Percentiles rank a stretch among this genome's conserved stretches.
phyloP scores from a whole-genome alignment of 768 basidiomycete genomes.

The Lentinula sp. region DNA sequence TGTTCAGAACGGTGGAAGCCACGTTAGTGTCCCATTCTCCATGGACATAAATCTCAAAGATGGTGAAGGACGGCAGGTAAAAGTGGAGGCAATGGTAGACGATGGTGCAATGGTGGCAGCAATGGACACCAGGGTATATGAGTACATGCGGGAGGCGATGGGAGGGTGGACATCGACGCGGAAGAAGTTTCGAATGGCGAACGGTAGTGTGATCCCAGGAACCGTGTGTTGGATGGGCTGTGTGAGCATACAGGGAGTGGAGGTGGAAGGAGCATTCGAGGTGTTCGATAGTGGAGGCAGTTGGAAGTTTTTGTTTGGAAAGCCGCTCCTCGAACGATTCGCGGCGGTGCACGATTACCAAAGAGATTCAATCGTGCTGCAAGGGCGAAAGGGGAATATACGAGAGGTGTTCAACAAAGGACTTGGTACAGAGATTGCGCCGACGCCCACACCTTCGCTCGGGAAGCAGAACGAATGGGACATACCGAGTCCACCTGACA shows the following conservation, averaged over 20 bases:
- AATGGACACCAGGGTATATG: background rate
- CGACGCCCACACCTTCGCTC: no score
- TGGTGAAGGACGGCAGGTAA: background rate
- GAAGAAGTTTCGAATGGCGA: background rate
- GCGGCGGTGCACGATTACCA: no score
- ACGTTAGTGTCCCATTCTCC: background rate
- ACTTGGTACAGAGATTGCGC: no score
- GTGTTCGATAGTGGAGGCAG: background rate
- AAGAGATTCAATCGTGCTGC: no score
- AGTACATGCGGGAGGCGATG: background rate
- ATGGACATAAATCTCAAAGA: background rate
- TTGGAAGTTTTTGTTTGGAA: slow-evolving; percentile 1
- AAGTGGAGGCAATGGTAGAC: background rate
- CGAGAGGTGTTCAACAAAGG: no score
- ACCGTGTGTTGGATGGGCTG: background rate
- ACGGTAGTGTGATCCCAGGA: background rate
- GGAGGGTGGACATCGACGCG: background rate
- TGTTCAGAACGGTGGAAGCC: background rate
- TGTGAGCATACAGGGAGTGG: background rate
- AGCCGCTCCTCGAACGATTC: background rate
- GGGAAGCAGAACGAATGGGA: no score
- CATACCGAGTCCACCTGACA: no score
- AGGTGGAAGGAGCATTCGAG: background rate
- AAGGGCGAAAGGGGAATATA: no score
- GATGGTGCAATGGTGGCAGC: background rate